These are phyloP conservation scores for Jackrogersella multiformis DNA, from an alignment of 495 filamentous ascomycete genomes.

Conservation along the genomic window DNA sequence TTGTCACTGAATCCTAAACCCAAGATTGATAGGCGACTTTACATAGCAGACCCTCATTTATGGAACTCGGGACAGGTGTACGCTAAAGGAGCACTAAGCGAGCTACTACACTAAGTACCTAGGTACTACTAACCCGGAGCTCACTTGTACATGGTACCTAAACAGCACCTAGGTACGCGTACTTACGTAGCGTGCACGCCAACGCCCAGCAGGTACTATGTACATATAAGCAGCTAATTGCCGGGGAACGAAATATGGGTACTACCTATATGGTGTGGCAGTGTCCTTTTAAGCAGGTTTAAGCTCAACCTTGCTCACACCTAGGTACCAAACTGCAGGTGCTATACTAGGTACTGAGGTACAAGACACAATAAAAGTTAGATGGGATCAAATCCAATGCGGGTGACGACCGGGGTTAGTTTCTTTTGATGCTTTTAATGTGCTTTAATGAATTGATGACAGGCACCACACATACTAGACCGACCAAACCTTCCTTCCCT, in stretches of 20 bases:
- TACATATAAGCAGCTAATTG: constrained; percentile 38
- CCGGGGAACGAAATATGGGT: constrained; percentile 38
- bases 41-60: constrained; percentile 40
- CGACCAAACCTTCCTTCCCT: constrained; percentile 6
- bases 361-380: constrained; percentile 16
- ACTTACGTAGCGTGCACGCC: constrained; percentile 33
- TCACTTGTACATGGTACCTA: too few relatives aligned
- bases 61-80: constrained; percentile 40
- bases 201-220: constrained; percentile 5
- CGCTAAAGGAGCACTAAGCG: constrained; percentile 12
- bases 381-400: constrained; percentile 26
- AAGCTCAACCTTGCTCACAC: too few relatives aligned
- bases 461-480: constrained; percentile 21
- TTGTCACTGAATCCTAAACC: constrained; percentile 34
- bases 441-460: constrained; percentile 34
- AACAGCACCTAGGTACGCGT: too few relatives aligned
- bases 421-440: background rate
- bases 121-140: constrained; percentile 29
- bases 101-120: too few relatives aligned
- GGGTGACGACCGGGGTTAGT: constrained; percentile 29
- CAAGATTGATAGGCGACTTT: constrained; percentile 18
- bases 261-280: constrained; percentile 42
- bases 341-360: too few relatives aligned
- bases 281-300: too few relatives aligned
- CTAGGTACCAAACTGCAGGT: constrained; percentile 17